Conservation (phyloP, 148 eudicot species). For the Oxyria digyna region DNA sequence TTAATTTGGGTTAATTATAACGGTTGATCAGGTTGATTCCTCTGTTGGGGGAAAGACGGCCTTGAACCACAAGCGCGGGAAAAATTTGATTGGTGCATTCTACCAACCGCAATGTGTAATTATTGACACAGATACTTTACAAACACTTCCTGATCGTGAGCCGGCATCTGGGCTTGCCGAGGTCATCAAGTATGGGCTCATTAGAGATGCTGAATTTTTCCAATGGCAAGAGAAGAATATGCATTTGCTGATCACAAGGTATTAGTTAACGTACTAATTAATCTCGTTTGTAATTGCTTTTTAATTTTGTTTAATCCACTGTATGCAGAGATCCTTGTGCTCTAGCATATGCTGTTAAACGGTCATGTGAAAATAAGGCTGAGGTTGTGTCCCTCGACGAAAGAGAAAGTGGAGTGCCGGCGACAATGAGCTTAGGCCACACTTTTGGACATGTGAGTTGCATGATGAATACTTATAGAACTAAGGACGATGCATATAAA, state of each 20-base stretch:
- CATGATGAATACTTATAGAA: too few relatives aligned
- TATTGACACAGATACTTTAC: slow-evolving; percentile 71
- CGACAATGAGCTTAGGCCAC: slow-evolving; percentile 93
- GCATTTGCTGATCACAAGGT: slow-evolving; percentile 79
- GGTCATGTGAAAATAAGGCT: slow-evolving; percentile 97
- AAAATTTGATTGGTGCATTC: slow-evolving; percentile 94
- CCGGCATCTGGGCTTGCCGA: slow-evolving; percentile 93
- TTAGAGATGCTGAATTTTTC: slow-evolving; percentile 85
- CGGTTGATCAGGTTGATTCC: slow-evolving; percentile 68
- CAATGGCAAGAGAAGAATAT: slow-evolving; percentile 97
- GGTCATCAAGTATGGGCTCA: slow-evolving; percentile 87
- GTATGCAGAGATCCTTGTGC: slow-evolving; percentile 77
- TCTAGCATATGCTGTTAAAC: slow-evolving; percentile 88
- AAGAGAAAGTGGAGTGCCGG: slow-evolving; percentile 89
- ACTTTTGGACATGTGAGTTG: slow-evolving; percentile 99
- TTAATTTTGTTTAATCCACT: neutral
- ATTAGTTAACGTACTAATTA: slow-evolving; percentile 7
- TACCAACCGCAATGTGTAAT: slow-evolving; percentile 98
- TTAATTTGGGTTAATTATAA: too few relatives aligned
- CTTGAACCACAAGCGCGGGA: slow-evolving; percentile 81
- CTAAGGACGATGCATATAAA: too few relatives aligned
- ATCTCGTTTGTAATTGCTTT: too few relatives aligned
- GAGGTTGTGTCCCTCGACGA: slow-evolving; percentile 93
- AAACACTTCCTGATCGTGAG: slow-evolving; percentile 91
- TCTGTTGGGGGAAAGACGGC: slow-evolving; percentile 98